Percentiles rank a stretch among this genome's conserved stretches.
Evolutionary conservation across 305 asterid genomes (phyloP).

Genomic region (Fraxinus floribunda): DNA sequence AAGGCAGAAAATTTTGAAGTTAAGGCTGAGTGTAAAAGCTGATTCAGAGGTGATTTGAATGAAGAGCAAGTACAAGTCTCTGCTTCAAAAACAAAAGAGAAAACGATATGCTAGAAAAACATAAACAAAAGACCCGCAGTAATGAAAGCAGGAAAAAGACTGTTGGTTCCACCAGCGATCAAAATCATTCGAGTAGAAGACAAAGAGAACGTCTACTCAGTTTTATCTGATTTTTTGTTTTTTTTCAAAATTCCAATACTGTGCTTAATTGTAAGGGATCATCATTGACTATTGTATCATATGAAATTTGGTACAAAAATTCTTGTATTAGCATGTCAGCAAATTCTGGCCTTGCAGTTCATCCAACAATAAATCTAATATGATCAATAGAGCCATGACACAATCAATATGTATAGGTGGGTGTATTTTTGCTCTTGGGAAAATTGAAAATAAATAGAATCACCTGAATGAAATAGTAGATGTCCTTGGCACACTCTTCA

Average conservation of each 20-base stretch:
- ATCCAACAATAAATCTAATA: neutral
- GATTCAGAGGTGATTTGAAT: neutral
- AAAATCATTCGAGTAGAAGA: neutral
- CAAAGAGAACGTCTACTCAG: neutral
- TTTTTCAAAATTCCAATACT: neutral
- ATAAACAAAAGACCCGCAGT: neutral
- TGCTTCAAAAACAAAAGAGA: neutral
- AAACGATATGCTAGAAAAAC: neutral
- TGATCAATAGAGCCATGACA: neutral
- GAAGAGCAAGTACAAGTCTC: neutral
- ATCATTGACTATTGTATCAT: neutral
- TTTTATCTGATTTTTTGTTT: neutral
- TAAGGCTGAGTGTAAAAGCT: neutral
- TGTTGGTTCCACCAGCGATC: neutral
- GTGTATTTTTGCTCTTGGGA: neutral
- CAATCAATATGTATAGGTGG: neutral
- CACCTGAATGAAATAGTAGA: conserved; percentile 96
- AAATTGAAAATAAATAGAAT: conserved; percentile 18
- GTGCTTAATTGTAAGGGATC: neutral
- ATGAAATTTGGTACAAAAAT: neutral
- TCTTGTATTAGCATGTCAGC: neutral
- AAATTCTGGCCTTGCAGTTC: neutral
- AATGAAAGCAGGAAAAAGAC: neutral
- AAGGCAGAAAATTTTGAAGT: neutral
- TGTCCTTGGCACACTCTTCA: conserved; percentile 87